Percentiles rank a stretch among this genome's conserved stretches.
phyloP scores from a whole-genome alignment of 169 alveolate genomes.

The Nephromyces sp. region DNA sequence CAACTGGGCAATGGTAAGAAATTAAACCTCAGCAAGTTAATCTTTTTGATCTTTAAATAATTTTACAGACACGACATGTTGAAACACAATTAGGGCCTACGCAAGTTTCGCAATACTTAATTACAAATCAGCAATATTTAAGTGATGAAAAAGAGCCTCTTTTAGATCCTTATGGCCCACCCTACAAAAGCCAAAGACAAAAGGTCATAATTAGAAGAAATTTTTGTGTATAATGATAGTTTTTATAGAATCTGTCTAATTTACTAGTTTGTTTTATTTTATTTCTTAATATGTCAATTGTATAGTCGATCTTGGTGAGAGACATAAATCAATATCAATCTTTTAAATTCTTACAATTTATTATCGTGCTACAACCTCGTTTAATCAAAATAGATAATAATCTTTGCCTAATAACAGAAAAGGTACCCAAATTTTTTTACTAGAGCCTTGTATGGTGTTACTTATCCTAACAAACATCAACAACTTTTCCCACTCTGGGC shows the following conservation, averaged over 20 bases:
- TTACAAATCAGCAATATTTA: conserved; percentile 31
- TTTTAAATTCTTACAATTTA: too few relatives aligned
- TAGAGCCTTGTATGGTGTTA: conserved; percentile 43
- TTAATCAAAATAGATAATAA: too few relatives aligned
- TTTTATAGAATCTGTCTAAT: too few relatives aligned
- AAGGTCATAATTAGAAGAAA: conserved; percentile 23
- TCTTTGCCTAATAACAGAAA: not conserved
- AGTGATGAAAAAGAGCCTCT: conserved; percentile 2
- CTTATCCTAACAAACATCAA: conserved; percentile 62
- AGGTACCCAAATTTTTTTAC: conserved; percentile 24
- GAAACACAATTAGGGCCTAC: conserved; percentile 42
- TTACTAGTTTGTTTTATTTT: too few relatives aligned
- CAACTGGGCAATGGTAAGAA: too few relatives aligned
- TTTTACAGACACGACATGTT: conserved; percentile 11
- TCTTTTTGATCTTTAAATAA: too few relatives aligned
- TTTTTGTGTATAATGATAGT: not conserved
- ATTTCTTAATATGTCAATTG: too few relatives aligned
- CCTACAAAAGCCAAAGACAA: conserved; percentile 46
- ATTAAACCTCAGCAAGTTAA: too few relatives aligned
- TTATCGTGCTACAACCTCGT: too few relatives aligned
- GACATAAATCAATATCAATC: too few relatives aligned
- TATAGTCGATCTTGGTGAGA: too few relatives aligned
- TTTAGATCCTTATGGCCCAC: conserved; percentile 37
- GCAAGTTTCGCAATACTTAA: conserved; percentile 36
- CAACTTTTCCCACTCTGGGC: conserved; percentile 62